These are phyloP conservation scores for Pichia sporocuriosa DNA, from an alignment of 805 yeast genomes.

Conservation along the genomic window DNA sequence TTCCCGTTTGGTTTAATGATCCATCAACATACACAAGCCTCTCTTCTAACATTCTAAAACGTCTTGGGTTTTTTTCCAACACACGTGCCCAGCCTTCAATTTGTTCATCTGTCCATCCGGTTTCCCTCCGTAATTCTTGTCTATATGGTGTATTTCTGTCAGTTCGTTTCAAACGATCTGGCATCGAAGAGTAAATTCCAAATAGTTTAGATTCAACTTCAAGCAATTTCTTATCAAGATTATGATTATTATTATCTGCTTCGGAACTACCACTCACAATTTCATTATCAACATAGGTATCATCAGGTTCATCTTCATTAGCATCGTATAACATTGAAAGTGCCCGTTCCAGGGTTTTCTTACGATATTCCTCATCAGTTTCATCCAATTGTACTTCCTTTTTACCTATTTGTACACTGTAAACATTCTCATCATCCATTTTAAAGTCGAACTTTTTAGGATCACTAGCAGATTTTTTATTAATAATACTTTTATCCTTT, in stretches of 20 bases:
- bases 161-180: constrained; percentile 39
- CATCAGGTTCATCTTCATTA: constrained; percentile 85
- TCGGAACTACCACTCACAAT: constrained; percentile 22
- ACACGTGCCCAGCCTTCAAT: constrained; percentile 90
- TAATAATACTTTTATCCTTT: neutral
- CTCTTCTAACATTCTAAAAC: constrained; percentile 58
- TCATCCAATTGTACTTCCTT: constrained; percentile 18
- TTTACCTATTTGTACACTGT: constrained; percentile 32
- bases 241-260: constrained; percentile 26
- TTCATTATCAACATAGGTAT: constrained; percentile 58
- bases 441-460: constrained; percentile 13
- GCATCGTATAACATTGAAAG: constrained; percentile 57
- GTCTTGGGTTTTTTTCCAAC: constrained; percentile 57
- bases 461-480: constrained; percentile 7
- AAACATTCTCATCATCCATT: constrained; percentile 11
- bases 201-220: constrained; percentile 49
- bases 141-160: constrained; percentile 44
- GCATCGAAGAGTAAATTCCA: constrained; percentile 45
- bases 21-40: constrained; percentile 42
- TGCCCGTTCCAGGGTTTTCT: constrained; percentile 51
- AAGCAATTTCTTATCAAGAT: constrained; percentile 10
- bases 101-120: constrained; percentile 81
- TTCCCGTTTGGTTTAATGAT: constrained; percentile 19
- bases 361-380: constrained; percentile 36
- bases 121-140: constrained; percentile 41